A percentile compares a stretch with the other conserved stretches of the same genome.
phyloP scores from a whole-genome alignment of 2,329 filamentous ascomycete species.

The Phaeophleospora eucalypticola region DNA sequence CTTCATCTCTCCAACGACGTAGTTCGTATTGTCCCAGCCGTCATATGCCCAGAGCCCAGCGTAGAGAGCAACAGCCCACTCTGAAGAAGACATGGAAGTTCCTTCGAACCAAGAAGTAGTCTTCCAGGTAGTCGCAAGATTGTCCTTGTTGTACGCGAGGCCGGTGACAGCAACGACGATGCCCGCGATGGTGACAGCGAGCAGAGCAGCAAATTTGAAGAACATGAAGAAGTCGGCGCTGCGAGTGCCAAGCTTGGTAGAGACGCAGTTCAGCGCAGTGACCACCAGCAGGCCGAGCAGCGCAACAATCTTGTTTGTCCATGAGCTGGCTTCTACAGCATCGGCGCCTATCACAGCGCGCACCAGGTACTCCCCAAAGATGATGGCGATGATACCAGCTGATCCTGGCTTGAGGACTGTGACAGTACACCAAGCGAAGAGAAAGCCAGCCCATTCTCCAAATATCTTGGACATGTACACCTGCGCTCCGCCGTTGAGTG shows the following conservation, averaged over 20 bases:
- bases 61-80: slow-evolving; percentile 91
- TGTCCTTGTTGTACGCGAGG: slow-evolving; percentile 68
- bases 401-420: slow-evolving; percentile 90
- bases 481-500: slow-evolving; percentile 89
- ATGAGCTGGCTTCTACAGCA: slow-evolving; percentile 71
- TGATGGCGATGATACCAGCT: slow-evolving; percentile 91
- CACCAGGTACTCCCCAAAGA: slow-evolving; percentile 97
- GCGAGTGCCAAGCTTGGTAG: slow-evolving; percentile 79
- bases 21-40: slow-evolving; percentile 99
- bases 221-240: slow-evolving; percentile 95
- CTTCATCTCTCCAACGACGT: slow-evolving; percentile 94
- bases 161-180: slow-evolving; percentile 87
- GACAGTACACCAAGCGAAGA: slow-evolving; percentile 95
- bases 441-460: slow-evolving; percentile 84
- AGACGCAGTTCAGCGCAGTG: slow-evolving; percentile 83
- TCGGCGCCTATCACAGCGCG: slow-evolving; percentile 83
- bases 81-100: slow-evolving; percentile 72
- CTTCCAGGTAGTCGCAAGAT: slow-evolving; percentile 69
- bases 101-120: slow-evolving; percentile 77
- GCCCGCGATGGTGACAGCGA: slow-evolving; percentile 82
- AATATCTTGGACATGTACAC: slow-evolving; percentile 95
- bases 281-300: slow-evolving; percentile 70
- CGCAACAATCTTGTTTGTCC: slow-evolving; percentile 88
- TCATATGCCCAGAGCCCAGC: slow-evolving; percentile 97
- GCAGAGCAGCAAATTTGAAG: slow-evolving; percentile 84